Evolutionary conservation across 306 rosid genomes (phyloP).

Genomic region (Quercus ilex): DNA sequence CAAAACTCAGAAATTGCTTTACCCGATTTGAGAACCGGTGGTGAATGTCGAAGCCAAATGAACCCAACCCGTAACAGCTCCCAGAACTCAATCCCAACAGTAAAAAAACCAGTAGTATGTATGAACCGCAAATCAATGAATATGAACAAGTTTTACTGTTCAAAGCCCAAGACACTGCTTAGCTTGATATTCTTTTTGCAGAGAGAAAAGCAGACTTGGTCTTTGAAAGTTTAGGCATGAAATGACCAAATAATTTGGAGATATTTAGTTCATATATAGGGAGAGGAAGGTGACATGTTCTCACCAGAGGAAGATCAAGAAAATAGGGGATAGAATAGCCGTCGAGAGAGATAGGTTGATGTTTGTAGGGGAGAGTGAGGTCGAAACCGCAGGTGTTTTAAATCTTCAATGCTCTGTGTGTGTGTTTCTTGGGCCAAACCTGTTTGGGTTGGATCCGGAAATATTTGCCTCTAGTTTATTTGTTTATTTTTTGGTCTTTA

Average conservation of each 20-base stretch:
- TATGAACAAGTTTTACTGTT: neutral
- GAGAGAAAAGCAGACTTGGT: neutral
- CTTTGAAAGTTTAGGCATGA: no score
- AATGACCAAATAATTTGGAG: neutral
- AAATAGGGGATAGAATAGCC: no score
- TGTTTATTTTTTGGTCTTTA: no score
- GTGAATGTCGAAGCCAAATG: constrained; percentile 65
- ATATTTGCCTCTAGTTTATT: no score
- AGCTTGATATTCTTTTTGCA: neutral
- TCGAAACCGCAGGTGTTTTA: no score
- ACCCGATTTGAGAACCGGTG: constrained; percentile 70
- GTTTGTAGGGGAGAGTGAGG: no score
- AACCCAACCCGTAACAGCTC: constrained; percentile 29
- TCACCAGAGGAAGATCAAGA: no score
- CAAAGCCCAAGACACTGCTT: constrained; percentile 24
- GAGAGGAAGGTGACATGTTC: neutral
- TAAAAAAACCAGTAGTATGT: neutral
- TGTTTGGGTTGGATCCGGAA: no score
- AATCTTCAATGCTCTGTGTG: no score
- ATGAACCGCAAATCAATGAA: neutral
- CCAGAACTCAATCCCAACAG: constrained; percentile 20
- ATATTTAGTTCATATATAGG: no score
- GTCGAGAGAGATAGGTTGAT: neutral
- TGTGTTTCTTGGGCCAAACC: no score
- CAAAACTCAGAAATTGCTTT: constrained; percentile 45